Base-by-base conservation (phyloP, 2,329 filamentous ascomycete species). In the Beauveria rudraprayagi region DNA sequence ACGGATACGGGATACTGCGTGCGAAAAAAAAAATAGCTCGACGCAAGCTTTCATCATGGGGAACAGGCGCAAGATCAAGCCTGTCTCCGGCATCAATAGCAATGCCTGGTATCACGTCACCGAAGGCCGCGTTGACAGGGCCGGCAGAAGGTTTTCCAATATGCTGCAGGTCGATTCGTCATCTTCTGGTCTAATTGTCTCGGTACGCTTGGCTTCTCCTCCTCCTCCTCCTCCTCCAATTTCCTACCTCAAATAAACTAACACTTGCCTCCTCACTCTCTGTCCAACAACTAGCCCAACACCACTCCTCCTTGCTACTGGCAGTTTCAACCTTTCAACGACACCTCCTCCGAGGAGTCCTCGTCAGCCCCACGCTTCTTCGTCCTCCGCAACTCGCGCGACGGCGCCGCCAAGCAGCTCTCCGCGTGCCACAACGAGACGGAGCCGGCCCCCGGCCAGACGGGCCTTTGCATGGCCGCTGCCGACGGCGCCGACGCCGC, bases 21-120 rank as follows among this genome's bases (percentile, higher is more conserved):
- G 5, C 14, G 11, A 37, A 37, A 22, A 22, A 22, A 22, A 22
- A 22, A 37, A 37, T 16, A 6, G 34, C 34, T 37, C 34, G 34
- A 37, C 34, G 34, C 34, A 37, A 37, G 34, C 34, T 11, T 11
- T 41, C 44, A 47, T 8, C 24, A 54, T 46, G 50, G 44, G 51
- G 9, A 22, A 5, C 53, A 56, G 63, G 47, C 63, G 65, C 65
- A 64, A 62, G 40, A 30, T 43, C 22, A 44, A 46, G 41, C 53
- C 53, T 11, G 63, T 67, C 22, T 68, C 63, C n/a, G 67, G 67
- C 43, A 60, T 75, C 41, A 69, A 75, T 65, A 51, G 68, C 11
- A 74, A 75, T 56, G 69, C 63, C 19, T 75, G 73, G 73, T 74
- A 71, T 61, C 67, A 72, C 47, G 44, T 75, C n/a, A 70, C 67